Evolutionary conservation across 371 early-diverging fungal species (phyloP).

Genomic region (Encephalitozoon cuniculi): DNA sequence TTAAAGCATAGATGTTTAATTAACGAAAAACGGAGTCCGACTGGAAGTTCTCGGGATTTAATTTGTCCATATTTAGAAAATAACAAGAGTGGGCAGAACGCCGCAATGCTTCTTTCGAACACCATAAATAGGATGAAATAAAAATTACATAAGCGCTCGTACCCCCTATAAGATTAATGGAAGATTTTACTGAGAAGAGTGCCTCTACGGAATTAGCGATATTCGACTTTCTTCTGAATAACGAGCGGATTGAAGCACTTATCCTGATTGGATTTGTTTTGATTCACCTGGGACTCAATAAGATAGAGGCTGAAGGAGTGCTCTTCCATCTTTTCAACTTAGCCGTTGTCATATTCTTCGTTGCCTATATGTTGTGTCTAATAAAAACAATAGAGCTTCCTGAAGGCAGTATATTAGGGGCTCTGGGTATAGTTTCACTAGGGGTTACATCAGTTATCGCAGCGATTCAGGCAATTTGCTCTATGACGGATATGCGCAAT

Average conservation of each 20-base stretch:
- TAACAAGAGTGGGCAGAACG: too few species aligned
- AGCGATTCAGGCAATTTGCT: neutral
- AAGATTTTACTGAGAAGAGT: too few species aligned
- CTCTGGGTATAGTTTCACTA: neutral
- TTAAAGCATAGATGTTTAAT: too few species aligned
- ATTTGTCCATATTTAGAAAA: too few species aligned
- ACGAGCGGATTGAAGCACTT: neutral
- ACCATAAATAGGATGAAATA: too few species aligned
- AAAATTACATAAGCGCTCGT: neutral
- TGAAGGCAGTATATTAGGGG: neutral
- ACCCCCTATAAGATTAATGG: too few species aligned
- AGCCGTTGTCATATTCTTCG: neutral
- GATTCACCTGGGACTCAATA: neutral
- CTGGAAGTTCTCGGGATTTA: too few species aligned
- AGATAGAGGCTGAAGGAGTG: neutral
- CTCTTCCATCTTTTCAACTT: neutral
- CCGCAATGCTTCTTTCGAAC: too few species aligned
- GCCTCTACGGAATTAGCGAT: too few species aligned
- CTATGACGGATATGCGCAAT: neutral
- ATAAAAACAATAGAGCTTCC: neutral
- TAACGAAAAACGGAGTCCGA: too few species aligned
- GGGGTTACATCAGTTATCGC: neutral
- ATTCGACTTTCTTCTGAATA: too few species aligned
- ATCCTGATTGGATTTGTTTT: neutral
- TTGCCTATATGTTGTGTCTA: neutral